Percentiles rank a stretch among this genome's conserved stretches.
These are phyloP conservation scores for Multifurca ochricompacta DNA, from an alignment of 768 basidiomycete species.

Conservation along the genomic window DNA sequence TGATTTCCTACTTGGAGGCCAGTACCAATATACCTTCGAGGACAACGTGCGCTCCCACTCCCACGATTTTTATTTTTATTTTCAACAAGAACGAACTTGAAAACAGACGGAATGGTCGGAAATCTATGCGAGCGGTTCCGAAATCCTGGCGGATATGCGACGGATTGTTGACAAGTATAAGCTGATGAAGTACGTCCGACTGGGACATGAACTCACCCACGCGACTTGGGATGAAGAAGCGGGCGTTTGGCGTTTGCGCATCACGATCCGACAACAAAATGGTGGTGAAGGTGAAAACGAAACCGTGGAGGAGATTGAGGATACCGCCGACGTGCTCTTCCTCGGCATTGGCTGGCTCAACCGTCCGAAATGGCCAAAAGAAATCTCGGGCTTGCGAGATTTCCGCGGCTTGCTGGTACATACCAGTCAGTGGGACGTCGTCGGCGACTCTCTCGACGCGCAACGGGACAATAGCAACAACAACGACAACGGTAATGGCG, in stretches of 20 bases:
- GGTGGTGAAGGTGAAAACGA: neutral
- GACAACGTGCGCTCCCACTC: conserved; percentile 5
- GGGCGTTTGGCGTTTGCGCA: conserved; percentile 4
- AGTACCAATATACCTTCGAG: conserved; percentile 18
- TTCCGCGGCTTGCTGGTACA: conserved; percentile 56
- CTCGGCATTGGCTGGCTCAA: conserved; percentile 46
- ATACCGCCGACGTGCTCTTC: conserved; percentile 50
- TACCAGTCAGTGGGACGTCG: too few species aligned
- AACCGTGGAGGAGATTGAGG: conserved; percentile 39
- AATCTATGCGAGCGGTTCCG: conserved; percentile 13
- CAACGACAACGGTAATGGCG: too few species aligned
- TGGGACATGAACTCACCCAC: conserved; percentile 34
- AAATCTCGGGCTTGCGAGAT: conserved; percentile 46
- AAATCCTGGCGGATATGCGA: conserved; percentile 50
- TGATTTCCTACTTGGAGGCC: too few species aligned
- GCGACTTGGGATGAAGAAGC: conserved; percentile 10
- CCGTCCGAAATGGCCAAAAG: conserved; percentile 62
- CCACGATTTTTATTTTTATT: neutral
- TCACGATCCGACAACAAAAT: neutral
- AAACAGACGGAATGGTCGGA: conserved; percentile 19
- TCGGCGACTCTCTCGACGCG: too few species aligned
- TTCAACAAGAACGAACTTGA: too few species aligned
- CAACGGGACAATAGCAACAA: conserved; percentile 38
- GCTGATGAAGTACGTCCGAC: conserved; percentile 44
- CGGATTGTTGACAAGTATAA: conserved; percentile 49